Conservation (phyloP, 257 asterid species). For the Fraxinus quadrangulata region DNA sequence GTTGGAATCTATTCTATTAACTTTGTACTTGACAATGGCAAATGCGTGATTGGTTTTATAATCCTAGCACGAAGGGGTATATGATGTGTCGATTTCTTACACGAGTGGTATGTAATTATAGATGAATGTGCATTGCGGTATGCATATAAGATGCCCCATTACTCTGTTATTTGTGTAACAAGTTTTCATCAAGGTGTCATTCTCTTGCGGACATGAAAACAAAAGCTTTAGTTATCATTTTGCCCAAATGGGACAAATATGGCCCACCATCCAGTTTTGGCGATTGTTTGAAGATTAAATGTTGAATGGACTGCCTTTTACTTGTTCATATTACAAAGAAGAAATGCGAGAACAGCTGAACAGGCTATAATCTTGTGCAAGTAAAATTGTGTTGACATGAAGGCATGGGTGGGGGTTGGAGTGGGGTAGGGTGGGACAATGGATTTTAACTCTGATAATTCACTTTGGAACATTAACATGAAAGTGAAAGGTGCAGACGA, state of each 20-base stretch:
- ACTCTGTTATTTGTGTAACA: background rate
- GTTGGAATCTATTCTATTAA: background rate
- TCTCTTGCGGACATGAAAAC: background rate
- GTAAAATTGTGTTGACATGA: background rate
- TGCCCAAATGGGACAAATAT: background rate
- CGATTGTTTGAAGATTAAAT: background rate
- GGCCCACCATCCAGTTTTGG: background rate
- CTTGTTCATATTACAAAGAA: background rate
- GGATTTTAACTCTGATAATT: background rate
- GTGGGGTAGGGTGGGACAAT: background rate
- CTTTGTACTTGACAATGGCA: background rate
- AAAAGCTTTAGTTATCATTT: background rate
- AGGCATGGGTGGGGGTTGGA: background rate
- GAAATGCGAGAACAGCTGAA: background rate
- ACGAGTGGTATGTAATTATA: background rate
- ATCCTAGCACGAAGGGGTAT: no score
- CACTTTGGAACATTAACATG: constrained; percentile 23
- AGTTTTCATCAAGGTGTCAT: background rate
- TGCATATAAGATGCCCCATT: background rate
- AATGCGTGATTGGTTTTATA: background rate
- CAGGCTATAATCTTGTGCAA: background rate
- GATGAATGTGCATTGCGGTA: background rate
- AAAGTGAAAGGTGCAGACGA: constrained; percentile 42
- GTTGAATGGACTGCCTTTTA: background rate
- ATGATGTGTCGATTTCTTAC: background rate